Conservation (phyloP, 768 basidiomycete genomes). For the Phaffia tasmanica region DNA sequence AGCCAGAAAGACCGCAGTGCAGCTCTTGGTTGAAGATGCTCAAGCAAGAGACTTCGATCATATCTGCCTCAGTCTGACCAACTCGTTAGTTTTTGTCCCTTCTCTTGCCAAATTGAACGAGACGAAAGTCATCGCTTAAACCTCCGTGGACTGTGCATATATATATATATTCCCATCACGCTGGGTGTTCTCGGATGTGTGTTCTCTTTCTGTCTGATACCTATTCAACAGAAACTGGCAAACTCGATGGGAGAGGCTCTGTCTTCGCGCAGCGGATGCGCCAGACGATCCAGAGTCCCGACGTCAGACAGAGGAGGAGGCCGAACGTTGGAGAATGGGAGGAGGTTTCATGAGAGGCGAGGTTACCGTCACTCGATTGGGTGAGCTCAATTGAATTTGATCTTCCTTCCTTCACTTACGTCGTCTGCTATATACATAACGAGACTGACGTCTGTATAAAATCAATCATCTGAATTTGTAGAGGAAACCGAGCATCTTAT, state of each 20-base stretch:
- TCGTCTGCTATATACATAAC: slow-evolving; percentile 51
- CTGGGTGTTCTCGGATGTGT: not conserved
- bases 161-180: not conserved
- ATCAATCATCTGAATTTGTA: slow-evolving; percentile 4
- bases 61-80: slow-evolving; percentile 25
- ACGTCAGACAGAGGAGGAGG: slow-evolving; percentile 43
- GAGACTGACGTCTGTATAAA: slow-evolving; percentile 40
- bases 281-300: slow-evolving; percentile 36
- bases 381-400: slow-evolving; percentile 42
- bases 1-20: slow-evolving; percentile 20
- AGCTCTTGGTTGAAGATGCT: slow-evolving; percentile 23
- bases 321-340: slow-evolving; percentile 76
- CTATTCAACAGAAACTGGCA: slow-evolving; percentile 50
- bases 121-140: not conserved
- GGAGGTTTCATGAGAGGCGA: slow-evolving; percentile 72
- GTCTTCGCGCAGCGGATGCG: slow-evolving; percentile 43
- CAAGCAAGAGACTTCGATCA: slow-evolving; percentile 23
- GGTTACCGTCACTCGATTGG: slow-evolving; percentile 78
- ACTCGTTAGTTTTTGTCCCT: slow-evolving; percentile 14
- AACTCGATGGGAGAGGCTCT: slow-evolving; percentile 78
- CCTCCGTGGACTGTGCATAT: not conserved
- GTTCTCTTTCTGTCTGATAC: not conserved
- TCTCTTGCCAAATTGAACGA: not conserved
- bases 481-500: slow-evolving; percentile 45
- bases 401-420: not conserved